A percentile compares a stretch with the other conserved stretches of the same genome.
Evolutionary conservation across 73 alveolate species (phyloP).

Genomic region (Paramecium caudatum): DNA sequence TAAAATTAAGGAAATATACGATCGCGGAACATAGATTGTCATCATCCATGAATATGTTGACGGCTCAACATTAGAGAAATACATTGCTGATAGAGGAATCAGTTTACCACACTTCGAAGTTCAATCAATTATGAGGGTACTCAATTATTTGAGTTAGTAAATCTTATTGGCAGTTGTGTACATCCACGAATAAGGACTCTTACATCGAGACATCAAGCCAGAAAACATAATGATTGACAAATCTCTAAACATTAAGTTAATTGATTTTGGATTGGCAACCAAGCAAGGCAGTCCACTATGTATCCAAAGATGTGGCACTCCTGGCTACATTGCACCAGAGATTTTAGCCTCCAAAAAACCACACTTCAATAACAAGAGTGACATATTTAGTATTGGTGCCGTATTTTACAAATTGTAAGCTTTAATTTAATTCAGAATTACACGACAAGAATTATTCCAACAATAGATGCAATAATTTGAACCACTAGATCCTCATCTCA

Average conservation of each 20-base stretch:
- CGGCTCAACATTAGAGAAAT: slow-evolving; percentile 46
- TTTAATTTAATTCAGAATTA: neutral
- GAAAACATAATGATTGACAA: slow-evolving; percentile 75
- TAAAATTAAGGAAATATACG: slow-evolving; percentile 45
- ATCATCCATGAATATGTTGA: slow-evolving; percentile 56
- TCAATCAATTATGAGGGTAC: slow-evolving; percentile 60
- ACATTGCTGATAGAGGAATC: neutral
- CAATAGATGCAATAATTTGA: neutral
- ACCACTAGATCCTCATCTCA: neutral
- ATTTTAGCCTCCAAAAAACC: slow-evolving; percentile 14
- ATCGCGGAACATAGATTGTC: neutral
- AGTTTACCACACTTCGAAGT: neutral
- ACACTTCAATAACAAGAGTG: neutral
- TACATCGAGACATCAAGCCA: slow-evolving; percentile 77
- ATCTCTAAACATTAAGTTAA: slow-evolving; percentile 61
- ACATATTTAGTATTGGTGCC: slow-evolving; percentile 52
- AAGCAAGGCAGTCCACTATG: slow-evolving; percentile 19
- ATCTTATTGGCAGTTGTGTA: slow-evolving; percentile 63
- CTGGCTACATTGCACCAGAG: slow-evolving; percentile 77
- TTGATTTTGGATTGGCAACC: slow-evolving; percentile 72
- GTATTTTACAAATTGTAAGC: slow-evolving; percentile 34
- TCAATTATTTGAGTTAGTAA: slow-evolving; percentile 9
- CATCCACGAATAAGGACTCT: slow-evolving; percentile 68
- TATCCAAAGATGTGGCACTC: slow-evolving; percentile 70
- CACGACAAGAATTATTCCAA: slow-evolving; percentile 19